Evolutionary conservation across 106 monocot species (phyloP).

Genomic region (Phalaenopsis equestris): DNA sequence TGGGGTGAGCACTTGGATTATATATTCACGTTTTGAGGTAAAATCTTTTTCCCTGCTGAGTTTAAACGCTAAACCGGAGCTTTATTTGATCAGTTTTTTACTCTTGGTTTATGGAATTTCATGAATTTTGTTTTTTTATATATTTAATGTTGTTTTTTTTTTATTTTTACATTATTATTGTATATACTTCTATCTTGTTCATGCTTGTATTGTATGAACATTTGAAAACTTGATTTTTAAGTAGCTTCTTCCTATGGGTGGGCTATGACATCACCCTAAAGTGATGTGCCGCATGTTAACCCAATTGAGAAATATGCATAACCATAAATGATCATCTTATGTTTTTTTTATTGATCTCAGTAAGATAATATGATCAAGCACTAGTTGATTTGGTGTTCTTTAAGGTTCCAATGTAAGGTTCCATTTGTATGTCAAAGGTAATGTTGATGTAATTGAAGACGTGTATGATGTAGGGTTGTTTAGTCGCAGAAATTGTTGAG

Average conservation of each 20-base stretch:
- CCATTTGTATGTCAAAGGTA: too few relatives aligned
- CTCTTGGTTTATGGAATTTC: not conserved
- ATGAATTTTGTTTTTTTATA: not conserved
- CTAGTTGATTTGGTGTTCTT: too few relatives aligned
- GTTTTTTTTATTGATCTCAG: too few relatives aligned
- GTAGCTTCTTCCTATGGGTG: not conserved
- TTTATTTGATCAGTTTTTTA: not conserved
- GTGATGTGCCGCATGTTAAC: not conserved
- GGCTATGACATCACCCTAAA: not conserved
- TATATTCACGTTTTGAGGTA: not conserved
- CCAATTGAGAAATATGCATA: too few relatives aligned
- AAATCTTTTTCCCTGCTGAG: not conserved
- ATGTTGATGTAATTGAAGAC: too few relatives aligned
- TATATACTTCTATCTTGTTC: not conserved
- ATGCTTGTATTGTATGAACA: not conserved
- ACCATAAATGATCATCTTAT: too few relatives aligned
- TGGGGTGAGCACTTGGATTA: not conserved
- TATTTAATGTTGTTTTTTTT: not conserved
- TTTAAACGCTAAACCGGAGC: not conserved
- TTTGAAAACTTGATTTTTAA: not conserved
- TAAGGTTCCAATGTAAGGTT: too few relatives aligned
- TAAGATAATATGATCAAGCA: too few relatives aligned
- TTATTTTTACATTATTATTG: not conserved
- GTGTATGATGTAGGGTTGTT: too few relatives aligned
- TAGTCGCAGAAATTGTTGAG: too few relatives aligned